A percentile compares a stretch with the other conserved stretches of the same genome.
These are phyloP conservation scores for Chloranthus sessilifolius DNA, from an alignment of 164 flowering plant species.

Conservation along the genomic window DNA sequence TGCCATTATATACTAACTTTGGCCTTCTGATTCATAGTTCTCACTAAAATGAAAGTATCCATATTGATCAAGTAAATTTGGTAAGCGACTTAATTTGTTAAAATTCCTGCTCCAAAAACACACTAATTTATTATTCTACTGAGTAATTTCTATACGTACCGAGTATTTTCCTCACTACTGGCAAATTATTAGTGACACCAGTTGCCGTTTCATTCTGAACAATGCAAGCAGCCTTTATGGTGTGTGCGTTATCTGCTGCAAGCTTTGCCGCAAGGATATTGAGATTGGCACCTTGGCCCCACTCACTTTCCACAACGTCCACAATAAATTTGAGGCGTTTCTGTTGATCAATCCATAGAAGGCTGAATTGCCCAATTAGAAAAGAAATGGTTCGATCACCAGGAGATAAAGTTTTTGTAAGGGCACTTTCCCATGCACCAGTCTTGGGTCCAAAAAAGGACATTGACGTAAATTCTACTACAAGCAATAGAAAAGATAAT, in stretches of 20 bases:
- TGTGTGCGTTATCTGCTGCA: slow-evolving; percentile 70
- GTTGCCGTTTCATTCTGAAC: slow-evolving; percentile 98
- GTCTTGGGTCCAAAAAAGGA: too few species aligned
- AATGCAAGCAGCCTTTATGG: slow-evolving; percentile 91
- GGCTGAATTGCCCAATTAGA: slow-evolving; percentile 91
- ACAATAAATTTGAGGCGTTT: slow-evolving; percentile 86
- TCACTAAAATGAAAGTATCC: too few species aligned
- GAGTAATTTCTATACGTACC: too few species aligned
- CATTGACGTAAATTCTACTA: too few species aligned
- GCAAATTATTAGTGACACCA: slow-evolving; percentile 92
- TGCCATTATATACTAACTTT: too few species aligned
- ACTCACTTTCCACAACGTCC: slow-evolving; percentile 89
- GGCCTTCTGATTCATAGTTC: too few species aligned
- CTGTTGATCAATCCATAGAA: slow-evolving; percentile 98
- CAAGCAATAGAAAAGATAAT: too few species aligned
- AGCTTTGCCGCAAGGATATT: slow-evolving; percentile 73
- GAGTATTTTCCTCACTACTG: slow-evolving; percentile 70
- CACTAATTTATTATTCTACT: too few species aligned
- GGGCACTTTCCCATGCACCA: slow-evolving; percentile 99
- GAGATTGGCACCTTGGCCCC: slow-evolving; percentile 94
- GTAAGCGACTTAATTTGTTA: too few species aligned
- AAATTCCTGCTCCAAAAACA: too few species aligned
- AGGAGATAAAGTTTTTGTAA: slow-evolving; percentile 91
- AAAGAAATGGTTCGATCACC: slow-evolving; percentile 83
- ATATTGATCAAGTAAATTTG: too few species aligned